Conservation (phyloP, 1,139 yeast genomes). For the Wickerhamomyces sp. region DNA sequence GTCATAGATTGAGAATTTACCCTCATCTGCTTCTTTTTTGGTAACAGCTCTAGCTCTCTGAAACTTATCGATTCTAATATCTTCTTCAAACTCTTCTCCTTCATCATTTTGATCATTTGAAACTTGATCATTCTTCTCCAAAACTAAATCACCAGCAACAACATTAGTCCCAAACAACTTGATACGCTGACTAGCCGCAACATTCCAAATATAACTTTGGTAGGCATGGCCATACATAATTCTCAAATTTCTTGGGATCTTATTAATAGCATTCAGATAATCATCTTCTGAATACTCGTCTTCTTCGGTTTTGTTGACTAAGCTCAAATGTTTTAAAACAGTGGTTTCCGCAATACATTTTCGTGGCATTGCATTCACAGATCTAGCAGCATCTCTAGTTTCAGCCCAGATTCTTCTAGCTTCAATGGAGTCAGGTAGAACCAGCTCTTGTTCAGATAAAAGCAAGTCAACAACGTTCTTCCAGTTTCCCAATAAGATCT, state of each 20-base stretch:
- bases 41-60: conserved; percentile 39
- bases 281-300: conserved; percentile 45
- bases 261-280: conserved; percentile 77
- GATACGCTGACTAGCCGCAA: conserved; percentile 75
- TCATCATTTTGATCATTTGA: conserved; percentile 44
- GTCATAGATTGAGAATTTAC: conserved; percentile 68
- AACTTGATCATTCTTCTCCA: conserved; percentile 35
- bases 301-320: conserved; percentile 39
- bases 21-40: conserved; percentile 57
- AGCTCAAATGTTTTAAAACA: conserved; percentile 56
- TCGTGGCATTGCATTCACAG: conserved; percentile 77
- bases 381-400: conserved; percentile 59
- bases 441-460: conserved; percentile 80
- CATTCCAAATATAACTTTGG: conserved; percentile 93
- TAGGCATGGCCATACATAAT: conserved; percentile 97
- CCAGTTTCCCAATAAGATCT: conserved; percentile 71
- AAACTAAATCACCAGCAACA: conserved; percentile 80
- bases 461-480: conserved; percentile 72
- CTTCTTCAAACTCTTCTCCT: conserved; percentile 76
- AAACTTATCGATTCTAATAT: conserved; percentile 38
- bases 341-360: conserved; percentile 83
- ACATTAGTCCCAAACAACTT: conserved; percentile 64
- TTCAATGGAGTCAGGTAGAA: conserved; percentile 75
- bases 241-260: conserved; percentile 87
- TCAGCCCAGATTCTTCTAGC: conserved; percentile 81